Conservation (phyloP, 371 early-diverging fungal species). For the Mucor irregularis region DNA sequence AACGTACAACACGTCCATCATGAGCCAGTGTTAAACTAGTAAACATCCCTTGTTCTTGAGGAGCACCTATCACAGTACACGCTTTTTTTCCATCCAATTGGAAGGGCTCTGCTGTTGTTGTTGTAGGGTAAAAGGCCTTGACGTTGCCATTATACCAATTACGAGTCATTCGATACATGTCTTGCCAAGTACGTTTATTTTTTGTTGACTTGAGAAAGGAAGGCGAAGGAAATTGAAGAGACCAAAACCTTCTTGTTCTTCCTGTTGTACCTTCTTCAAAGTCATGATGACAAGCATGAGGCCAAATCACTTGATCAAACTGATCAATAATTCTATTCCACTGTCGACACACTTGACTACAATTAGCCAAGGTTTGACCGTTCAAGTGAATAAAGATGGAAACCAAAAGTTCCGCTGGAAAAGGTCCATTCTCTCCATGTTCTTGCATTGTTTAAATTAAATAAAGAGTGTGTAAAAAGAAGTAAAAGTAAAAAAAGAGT, state of each 20-base stretch:
- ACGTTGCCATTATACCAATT: constrained; percentile 57
- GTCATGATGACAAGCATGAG: constrained; percentile 29
- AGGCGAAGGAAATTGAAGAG: constrained; percentile 33
- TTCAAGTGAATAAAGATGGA: constrained; percentile 39
- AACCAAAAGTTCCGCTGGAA: constrained; percentile 45
- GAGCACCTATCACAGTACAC: constrained; percentile 47
- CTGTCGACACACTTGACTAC: constrained; percentile 34
- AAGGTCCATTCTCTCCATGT: not conserved
- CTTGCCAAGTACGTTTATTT: constrained; percentile 41
- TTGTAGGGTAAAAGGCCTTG: constrained; percentile 40
- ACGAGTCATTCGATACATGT: constrained; percentile 53
- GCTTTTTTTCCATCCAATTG: not conserved
- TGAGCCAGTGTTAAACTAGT: constrained; percentile 42
- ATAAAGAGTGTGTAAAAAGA: constrained; percentile 3
- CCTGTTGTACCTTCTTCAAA: constrained; percentile 17
- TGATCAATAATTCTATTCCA: constrained; percentile 35
- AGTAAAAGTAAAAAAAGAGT: constrained; percentile 7
- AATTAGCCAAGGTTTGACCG: constrained; percentile 29
- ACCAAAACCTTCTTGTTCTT: constrained; percentile 41
- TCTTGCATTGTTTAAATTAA: not conserved
- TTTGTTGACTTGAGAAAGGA: not conserved
- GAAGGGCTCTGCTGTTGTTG: not conserved
- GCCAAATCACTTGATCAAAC: constrained; percentile 47
- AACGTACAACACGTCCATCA: constrained; percentile 41
- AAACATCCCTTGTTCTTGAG: constrained; percentile 52